Percentiles rank a stretch among this genome's conserved stretches.
These are phyloP conservation scores for Blastocystis sp. DNA, from an alignment of 352 stramenopile genomes.

Conservation along the genomic window DNA sequence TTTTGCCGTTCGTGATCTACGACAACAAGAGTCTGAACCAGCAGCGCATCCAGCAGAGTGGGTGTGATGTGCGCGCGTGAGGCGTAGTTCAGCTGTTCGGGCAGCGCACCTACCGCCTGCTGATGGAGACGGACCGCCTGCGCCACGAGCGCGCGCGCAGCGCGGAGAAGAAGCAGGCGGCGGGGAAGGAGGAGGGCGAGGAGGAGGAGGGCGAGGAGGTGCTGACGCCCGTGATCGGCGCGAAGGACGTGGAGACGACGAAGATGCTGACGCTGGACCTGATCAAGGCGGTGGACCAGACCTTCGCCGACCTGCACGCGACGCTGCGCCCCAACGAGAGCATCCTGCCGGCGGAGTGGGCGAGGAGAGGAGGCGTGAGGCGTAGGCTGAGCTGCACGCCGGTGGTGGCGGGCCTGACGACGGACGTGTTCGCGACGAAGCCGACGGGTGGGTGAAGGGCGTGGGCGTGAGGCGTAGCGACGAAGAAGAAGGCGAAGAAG, in stretches of 20 bases:
- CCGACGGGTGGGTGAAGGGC: background rate
- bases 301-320: slow-evolving; percentile 19
- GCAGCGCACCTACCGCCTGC: slow-evolving; percentile 33
- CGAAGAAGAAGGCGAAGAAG: slow-evolving; percentile 16
- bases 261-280: slow-evolving; percentile 53
- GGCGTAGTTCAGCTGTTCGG: slow-evolving; percentile 53
- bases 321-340: slow-evolving; percentile 11
- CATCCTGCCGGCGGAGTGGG: slow-evolving; percentile 22
- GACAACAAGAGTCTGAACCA: slow-evolving; percentile 61
- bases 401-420: slow-evolving; percentile 2
- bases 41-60: slow-evolving; percentile 53
- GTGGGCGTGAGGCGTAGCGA: background rate
- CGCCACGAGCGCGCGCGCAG: slow-evolving; percentile 21
- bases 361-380: background rate
- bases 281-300: slow-evolving; percentile 52
- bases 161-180: slow-evolving; percentile 8
- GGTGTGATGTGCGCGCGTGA: background rate
- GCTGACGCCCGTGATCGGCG: slow-evolving; percentile 5
- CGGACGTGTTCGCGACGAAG: slow-evolving; percentile 30
- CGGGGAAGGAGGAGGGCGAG: background rate
- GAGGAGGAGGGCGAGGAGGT: slow-evolving; percentile 27
- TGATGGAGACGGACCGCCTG: slow-evolving; percentile 60
- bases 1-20: slow-evolving; percentile 52
- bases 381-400: slow-evolving; percentile 2
- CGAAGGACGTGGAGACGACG: slow-evolving; percentile 1